These are phyloP conservation scores for Xylaria polymorpha DNA, from an alignment of 2,329 filamentous ascomycete species.

Conservation along the genomic window DNA sequence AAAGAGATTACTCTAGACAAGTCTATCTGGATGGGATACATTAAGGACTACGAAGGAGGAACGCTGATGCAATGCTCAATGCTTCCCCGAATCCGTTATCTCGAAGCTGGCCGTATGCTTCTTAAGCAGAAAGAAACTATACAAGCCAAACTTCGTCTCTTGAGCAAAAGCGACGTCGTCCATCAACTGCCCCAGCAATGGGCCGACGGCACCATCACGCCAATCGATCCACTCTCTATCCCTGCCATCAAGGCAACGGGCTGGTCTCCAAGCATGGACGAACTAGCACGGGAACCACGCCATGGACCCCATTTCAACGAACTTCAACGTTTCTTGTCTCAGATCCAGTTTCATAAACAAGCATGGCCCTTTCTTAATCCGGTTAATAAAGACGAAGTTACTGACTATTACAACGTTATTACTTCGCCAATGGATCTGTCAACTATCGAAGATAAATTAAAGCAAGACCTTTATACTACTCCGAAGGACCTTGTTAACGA, in stretches of 20 bases:
- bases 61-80: constrained; percentile 99
- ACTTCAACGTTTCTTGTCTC: constrained; percentile 87
- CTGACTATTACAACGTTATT: constrained; percentile 97
- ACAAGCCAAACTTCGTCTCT: constrained; percentile 89
- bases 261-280: constrained; percentile 97
- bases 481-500: constrained; percentile 92
- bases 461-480: constrained; percentile 86
- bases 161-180: constrained; percentile 85
- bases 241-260: constrained; percentile 87
- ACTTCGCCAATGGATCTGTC: constrained; percentile 93
- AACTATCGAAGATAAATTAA: constrained; percentile 93
- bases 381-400: constrained; percentile 91
- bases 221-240: constrained; percentile 66
- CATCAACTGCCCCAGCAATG: constrained; percentile 88
- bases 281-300: constrained; percentile 88
- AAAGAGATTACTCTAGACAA: constrained; percentile 94
- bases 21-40: constrained; percentile 96
- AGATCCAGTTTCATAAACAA: constrained; percentile 89
- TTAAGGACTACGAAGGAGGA: constrained; percentile 97
- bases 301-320: constrained; percentile 96
- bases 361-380: constrained; percentile 94
- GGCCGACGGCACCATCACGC: constrained; percentile 68
- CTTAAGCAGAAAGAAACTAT: constrained; percentile 95
- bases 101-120: constrained; percentile 89
- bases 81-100: constrained; percentile 90